Percentiles rank a stretch among this genome's conserved stretches.
phyloP scores from a whole-genome alignment of 768 basidiomycete genomes.

The Pisolithus albus region DNA sequence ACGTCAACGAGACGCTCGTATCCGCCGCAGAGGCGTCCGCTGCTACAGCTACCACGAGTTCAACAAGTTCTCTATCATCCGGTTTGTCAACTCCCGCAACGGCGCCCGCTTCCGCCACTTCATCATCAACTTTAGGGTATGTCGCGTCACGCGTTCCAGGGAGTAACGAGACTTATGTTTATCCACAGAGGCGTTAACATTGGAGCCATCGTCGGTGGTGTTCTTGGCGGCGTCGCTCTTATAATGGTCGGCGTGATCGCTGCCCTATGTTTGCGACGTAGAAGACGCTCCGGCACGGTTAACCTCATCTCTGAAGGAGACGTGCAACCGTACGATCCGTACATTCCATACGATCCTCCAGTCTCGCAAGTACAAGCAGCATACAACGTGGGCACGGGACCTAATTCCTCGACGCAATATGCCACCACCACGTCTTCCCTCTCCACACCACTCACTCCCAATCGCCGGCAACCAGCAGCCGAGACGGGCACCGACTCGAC shows the following conservation, averaged over 20 bases:
- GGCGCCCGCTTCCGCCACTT: not conserved
- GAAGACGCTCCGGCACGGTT: constrained; percentile 6
- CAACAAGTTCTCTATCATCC: not conserved
- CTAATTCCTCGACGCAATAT: not conserved
- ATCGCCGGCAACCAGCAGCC: constrained; percentile 2
- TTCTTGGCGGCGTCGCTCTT: constrained; percentile 7
- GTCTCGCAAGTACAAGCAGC: not conserved
- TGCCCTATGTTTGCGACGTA: constrained; percentile 8
- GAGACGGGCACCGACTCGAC: not conserved
- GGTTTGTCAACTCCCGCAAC: not conserved
- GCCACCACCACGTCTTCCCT: not conserved
- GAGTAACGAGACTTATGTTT: not conserved
- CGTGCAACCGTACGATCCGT: not conserved
- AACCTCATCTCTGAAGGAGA: constrained; percentile 1
- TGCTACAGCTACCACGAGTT: not conserved
- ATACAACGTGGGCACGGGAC: not conserved
- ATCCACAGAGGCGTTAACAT: constrained; percentile 2
- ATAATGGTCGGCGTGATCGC: constrained; percentile 3
- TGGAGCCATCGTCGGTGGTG: constrained; percentile 10
- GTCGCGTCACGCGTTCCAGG: not conserved
- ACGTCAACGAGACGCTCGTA: constrained; percentile 15
- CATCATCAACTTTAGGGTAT: constrained; percentile 4
- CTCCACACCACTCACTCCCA: constrained; percentile 6
- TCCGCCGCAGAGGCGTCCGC: not conserved
- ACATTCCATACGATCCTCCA: not conserved